Evolutionary conservation across 2,329 filamentous ascomycete species (phyloP), one percentile per base, ranked within the genome.

Genomic region (Didymosphaeria variabile): DNA sequence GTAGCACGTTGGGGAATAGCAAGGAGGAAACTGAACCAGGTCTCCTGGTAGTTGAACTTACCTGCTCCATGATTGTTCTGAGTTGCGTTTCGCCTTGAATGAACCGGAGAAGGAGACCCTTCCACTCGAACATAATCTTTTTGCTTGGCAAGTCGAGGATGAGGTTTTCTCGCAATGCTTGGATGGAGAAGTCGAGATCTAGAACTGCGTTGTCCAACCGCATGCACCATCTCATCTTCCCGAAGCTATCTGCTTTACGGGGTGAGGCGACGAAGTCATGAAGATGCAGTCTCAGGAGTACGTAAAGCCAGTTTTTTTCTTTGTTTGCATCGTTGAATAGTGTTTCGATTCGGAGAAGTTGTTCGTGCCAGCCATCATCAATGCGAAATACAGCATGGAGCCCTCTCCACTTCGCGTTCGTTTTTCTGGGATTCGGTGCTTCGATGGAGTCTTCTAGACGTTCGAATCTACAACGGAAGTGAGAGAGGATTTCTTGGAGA

Each of bases 211-310:
- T 55, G 44, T 74, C 74, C 3, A 76, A 50, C 17, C 65, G 59
- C 19, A 76, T 65, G 29, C 67, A 69, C 74, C 74, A 77, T 10
- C 59, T 57, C 44, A 75, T 38, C 1, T 60, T 61, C 8, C 70
- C 70, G 15, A 66, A 71, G 0, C 50, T 44, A 42, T 70, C 62
- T 34, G 66, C 58, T 12, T 51, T 6, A 29, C 26, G 2, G 26
- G 26, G 26, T 29, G 26, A 29, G 26, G 26, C 26, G 6, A 29
- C 26, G n/a, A n/a, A 44, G 6, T 45, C 23, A 2, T 26, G 29
- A 6, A 65, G 52, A 26, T 67, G 47, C 23, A 73, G 44, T 10
- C 50, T 62, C 2, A 52, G 55, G 13, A 67, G 17, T 3, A 61
- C 19, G 9, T 15, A 51, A 1, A n/a, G 9, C 58, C 62, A 67